phyloP scores from a whole-genome alignment of 2,329 filamentous ascomycete genomes.

The Colletotrichum truncatum region DNA sequence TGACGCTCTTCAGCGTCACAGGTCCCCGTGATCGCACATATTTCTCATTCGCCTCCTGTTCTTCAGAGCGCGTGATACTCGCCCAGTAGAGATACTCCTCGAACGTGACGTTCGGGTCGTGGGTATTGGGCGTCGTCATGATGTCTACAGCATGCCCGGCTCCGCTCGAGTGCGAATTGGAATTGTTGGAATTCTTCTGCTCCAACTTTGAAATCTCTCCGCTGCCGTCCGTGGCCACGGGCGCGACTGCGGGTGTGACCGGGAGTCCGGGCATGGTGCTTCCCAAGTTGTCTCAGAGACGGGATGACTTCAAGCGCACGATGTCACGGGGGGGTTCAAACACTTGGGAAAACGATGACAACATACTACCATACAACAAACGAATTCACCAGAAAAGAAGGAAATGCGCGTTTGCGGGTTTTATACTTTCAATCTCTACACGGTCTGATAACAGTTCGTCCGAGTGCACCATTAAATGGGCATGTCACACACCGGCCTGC shows the following conservation, averaged over 20 bases:
- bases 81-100: slow-evolving; percentile 40
- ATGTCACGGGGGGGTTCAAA: not conserved
- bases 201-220: not conserved
- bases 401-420: not conserved
- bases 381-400: not conserved
- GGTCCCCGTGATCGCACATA: slow-evolving; percentile 23
- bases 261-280: slow-evolving; percentile 6
- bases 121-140: slow-evolving; percentile 6
- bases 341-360: not conserved
- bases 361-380: not conserved
- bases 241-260: not conserved
- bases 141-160: not conserved
- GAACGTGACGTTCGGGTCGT: slow-evolving; percentile 36
- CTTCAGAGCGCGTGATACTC: slow-evolving; percentile 35
- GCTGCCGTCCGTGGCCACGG: slow-evolving; percentile 9
- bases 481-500: not conserved
- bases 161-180: not conserved
- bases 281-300: slow-evolving; percentile 14
- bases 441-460: slow-evolving; percentile 2
- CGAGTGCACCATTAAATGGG: not conserved
- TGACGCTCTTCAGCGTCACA: slow-evolving; percentile 20
- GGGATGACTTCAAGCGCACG: slow-evolving; percentile 10
- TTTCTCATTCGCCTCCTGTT: slow-evolving; percentile 24
- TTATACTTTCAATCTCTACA: not conserved
- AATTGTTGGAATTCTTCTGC: not conserved